phyloP scores from a whole-genome alignment of 805 yeast species.

The Jamesozyma piceae region DNA sequence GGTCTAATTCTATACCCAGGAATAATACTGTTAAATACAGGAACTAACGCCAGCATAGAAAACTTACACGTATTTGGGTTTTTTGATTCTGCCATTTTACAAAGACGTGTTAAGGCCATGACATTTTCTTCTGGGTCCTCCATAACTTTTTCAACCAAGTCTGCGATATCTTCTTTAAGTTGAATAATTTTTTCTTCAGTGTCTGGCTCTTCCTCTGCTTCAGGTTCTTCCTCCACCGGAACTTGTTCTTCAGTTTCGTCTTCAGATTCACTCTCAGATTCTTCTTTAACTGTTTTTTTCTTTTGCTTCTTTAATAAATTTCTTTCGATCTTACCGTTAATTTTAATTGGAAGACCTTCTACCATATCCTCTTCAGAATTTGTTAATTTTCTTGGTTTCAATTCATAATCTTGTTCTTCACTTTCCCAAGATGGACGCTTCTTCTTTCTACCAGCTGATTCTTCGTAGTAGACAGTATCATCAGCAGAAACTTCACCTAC shows the following conservation, averaged over 20 bases:
- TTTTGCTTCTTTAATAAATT: conserved; percentile 33
- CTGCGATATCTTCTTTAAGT: conserved; percentile 77
- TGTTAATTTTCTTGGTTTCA: conserved; percentile 50
- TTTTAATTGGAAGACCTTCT: conserved; percentile 76
- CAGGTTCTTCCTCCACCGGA: conserved; percentile 20
- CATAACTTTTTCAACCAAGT: conserved; percentile 61
- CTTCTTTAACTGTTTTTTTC: conserved; percentile 11
- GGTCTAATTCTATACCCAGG: conserved; percentile 86
- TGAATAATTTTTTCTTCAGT: conserved; percentile 46
- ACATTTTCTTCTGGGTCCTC: conserved; percentile 88
- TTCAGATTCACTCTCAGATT: conserved; percentile 10
- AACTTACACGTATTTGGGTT: conserved; percentile 60
- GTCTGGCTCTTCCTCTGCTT: conserved; percentile 34
- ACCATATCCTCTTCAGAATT: conserved; percentile 34
- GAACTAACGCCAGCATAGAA: conserved; percentile 68
- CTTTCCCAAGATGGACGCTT: conserved; percentile 46
- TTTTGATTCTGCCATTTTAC: conserved; percentile 60
- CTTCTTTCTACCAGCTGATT: conserved; percentile 5
- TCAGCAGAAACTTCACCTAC: conserved; percentile 15
- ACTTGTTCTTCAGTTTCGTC: conserved; percentile 26
- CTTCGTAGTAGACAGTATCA: conserved; percentile 6
- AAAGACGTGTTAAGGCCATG: conserved; percentile 50
- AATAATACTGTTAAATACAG: conserved; percentile 74
- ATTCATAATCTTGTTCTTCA: conserved; percentile 73
- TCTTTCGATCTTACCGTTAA: conserved; percentile 67